These are phyloP conservation scores for Nephelium lappaceum DNA, from an alignment of 345 rosid genomes.

Conservation along the genomic window DNA sequence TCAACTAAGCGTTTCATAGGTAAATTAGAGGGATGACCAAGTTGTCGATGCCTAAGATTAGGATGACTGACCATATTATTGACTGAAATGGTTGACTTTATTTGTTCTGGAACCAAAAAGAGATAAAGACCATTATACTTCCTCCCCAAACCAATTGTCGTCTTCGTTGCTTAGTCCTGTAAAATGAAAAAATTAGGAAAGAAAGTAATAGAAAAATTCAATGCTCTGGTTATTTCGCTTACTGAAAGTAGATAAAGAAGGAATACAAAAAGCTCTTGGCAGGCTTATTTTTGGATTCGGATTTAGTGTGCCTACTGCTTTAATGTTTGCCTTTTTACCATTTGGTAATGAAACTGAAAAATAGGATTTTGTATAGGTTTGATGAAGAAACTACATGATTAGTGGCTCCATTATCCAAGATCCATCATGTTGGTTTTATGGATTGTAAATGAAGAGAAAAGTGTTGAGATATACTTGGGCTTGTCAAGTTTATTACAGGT, in stretches of 20 bases:
- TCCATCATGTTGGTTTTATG: too few species aligned
- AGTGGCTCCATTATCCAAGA: background rate
- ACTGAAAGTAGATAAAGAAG: slow-evolving; percentile 3
- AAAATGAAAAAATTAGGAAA: background rate
- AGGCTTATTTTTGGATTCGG: too few species aligned
- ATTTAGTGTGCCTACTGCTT: too few species aligned
- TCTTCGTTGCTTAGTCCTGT: slow-evolving; percentile 5
- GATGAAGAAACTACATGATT: background rate
- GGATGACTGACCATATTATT: background rate
- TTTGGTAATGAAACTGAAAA: background rate
- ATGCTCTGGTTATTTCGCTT: background rate
- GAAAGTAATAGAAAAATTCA: slow-evolving; percentile 7
- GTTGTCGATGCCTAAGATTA: background rate
- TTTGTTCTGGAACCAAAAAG: background rate
- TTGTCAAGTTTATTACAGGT: too few species aligned
- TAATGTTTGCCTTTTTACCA: background rate
- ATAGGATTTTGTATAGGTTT: background rate
- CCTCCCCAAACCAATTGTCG: slow-evolving; percentile 21
- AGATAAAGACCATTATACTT: background rate
- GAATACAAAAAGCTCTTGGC: background rate
- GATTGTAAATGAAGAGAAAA: too few species aligned
- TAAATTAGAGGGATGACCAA: background rate
- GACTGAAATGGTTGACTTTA: too few species aligned
- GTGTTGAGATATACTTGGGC: too few species aligned
- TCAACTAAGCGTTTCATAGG: background rate